A percentile compares a stretch with the other conserved stretches of the same genome.
Evolutionary conservation across 2,329 filamentous ascomycete species (phyloP).

Genomic region (Graphilbum fragrans): DNA sequence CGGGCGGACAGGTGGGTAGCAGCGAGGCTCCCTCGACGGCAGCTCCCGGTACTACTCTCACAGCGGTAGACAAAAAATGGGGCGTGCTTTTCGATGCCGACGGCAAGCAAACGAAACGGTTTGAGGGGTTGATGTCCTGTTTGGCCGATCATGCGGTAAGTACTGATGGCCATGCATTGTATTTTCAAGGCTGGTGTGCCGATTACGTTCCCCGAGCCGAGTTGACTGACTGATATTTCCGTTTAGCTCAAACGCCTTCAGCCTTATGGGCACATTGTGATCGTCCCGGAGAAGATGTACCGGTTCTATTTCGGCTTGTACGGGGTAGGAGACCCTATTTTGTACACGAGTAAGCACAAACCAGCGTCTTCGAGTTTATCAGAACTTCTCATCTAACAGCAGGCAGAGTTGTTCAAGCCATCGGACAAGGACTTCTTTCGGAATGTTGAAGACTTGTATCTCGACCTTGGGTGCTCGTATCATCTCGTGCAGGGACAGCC

Average conservation of each 20-base stretch:
- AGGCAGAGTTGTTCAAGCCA: slow-evolving; percentile 38
- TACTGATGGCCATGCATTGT: slow-evolving; percentile 2
- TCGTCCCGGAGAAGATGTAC: slow-evolving; percentile 64
- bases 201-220: too few species aligned
- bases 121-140: slow-evolving; percentile 60
- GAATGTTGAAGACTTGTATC: slow-evolving; percentile 33
- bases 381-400: slow-evolving; percentile 1
- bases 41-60: not conserved
- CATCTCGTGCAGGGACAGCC: slow-evolving; percentile 48
- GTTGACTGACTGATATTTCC: not conserved
- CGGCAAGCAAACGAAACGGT: slow-evolving; percentile 53
- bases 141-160: slow-evolving; percentile 62
- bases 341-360: slow-evolving; percentile 46
- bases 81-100: slow-evolving; percentile 58
- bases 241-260: slow-evolving; percentile 56
- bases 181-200: not conserved
- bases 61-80: slow-evolving; percentile 35
- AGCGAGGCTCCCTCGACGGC: not conserved
- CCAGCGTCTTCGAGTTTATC: not conserved
- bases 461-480: slow-evolving; percentile 43
- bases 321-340: slow-evolving; percentile 53
- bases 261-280: slow-evolving; percentile 55
- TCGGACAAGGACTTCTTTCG: slow-evolving; percentile 1
- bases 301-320: slow-evolving; percentile 59
- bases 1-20: too few species aligned